Conservation (phyloP, 768 basidiomycete species). For the Amyloporia xantha region DNA sequence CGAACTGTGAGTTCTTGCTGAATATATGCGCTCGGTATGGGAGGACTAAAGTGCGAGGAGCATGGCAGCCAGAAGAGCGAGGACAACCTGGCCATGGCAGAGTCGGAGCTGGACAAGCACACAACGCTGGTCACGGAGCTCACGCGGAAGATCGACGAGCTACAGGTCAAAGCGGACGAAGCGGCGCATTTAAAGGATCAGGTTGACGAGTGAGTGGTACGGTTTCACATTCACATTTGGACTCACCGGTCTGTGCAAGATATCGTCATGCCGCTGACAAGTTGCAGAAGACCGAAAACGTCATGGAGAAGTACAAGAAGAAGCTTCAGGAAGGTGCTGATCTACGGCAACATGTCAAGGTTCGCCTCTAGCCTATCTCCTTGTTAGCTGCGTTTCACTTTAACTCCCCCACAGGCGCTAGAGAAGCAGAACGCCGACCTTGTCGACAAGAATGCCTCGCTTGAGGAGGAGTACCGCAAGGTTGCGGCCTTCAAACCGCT, state of each 20-base stretch:
- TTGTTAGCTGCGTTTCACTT: constrained; percentile 1
- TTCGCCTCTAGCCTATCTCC: constrained; percentile 20
- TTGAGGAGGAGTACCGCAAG: constrained; percentile 92
- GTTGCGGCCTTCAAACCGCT: constrained; percentile 81
- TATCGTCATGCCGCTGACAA: constrained; percentile 90
- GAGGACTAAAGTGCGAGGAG: constrained; percentile 23
- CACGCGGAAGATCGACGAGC: constrained; percentile 73
- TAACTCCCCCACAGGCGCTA: constrained; percentile 45
- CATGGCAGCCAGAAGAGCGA: constrained; percentile 82
- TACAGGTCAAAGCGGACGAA: constrained; percentile 72
- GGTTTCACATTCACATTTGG: no score
- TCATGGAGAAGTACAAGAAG: constrained; percentile 98
- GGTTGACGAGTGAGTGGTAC: constrained; percentile 78
- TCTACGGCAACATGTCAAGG: constrained; percentile 80
- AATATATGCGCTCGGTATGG: neutral
- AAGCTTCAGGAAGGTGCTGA: constrained; percentile 95
- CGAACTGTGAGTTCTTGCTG: constrained; percentile 64
- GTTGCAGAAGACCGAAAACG: constrained; percentile 90
- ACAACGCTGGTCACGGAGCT: constrained; percentile 61
- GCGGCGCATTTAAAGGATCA: constrained; percentile 82
- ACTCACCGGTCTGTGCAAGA: constrained; percentile 32
- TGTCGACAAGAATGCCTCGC: constrained; percentile 81
- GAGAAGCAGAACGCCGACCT: constrained; percentile 92
- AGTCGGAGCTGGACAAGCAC: constrained; percentile 80
- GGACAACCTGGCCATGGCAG: constrained; percentile 78